Percentiles rank a stretch among this genome's conserved stretches.
These are phyloP conservation scores for Pyricularia sp. DNA, from an alignment of 2,329 filamentous ascomycete species.

Conservation along the genomic window DNA sequence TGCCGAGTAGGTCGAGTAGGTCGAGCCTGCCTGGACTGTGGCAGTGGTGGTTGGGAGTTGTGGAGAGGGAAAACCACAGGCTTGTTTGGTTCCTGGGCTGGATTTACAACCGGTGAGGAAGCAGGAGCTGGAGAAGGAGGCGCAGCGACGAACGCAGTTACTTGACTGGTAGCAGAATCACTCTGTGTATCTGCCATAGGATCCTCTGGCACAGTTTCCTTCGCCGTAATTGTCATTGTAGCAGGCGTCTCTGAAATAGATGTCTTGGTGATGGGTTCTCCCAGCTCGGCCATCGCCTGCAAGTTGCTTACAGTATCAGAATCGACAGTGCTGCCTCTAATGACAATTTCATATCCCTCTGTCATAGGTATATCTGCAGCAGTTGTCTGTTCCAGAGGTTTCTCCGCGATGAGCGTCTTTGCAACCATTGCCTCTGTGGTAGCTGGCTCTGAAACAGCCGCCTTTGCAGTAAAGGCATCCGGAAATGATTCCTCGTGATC, in stretches of 20 bases:
- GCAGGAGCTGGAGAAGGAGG: neutral
- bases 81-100: neutral
- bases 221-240: neutral
- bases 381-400: neutral
- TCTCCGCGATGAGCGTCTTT: neutral
- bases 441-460: neutral
- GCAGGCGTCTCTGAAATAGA: neutral
- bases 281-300: neutral
- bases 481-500: too few relatives aligned
- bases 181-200: neutral
- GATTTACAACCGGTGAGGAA: neutral
- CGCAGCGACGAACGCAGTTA: neutral
- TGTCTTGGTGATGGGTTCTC: neutral
- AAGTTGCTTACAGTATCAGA: neutral
- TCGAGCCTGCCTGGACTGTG: neutral
- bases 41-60: neutral
- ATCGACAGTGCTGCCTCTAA: neutral
- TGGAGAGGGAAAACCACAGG: neutral
- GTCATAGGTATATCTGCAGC: neutral
- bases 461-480: too few relatives aligned
- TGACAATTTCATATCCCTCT: neutral
- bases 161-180: neutral
- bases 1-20: too few relatives aligned
- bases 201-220: neutral
- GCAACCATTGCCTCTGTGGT: neutral